Evolutionary conservation across 2,329 filamentous ascomycete genomes (phyloP).

Genomic region (Sphaerulina populicola): DNA sequence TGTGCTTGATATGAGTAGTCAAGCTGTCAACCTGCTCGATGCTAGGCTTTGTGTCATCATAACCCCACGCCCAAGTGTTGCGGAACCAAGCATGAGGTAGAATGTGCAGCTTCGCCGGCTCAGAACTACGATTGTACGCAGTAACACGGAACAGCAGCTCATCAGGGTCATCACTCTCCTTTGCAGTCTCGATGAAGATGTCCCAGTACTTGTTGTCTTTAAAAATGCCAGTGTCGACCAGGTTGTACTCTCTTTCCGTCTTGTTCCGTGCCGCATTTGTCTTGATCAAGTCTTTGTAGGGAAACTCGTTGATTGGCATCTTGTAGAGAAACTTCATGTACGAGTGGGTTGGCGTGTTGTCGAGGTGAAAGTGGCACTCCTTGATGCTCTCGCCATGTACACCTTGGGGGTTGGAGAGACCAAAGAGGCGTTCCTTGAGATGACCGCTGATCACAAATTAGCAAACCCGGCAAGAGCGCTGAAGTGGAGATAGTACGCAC

Average conservation of each 20-base stretch:
- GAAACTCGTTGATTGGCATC: slow-evolving; percentile 84
- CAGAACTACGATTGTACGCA: slow-evolving; percentile 88
- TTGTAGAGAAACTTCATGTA: slow-evolving; percentile 99
- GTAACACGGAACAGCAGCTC: slow-evolving; percentile 90
- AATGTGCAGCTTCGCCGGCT: slow-evolving; percentile 85
- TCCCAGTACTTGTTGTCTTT: slow-evolving; percentile 91
- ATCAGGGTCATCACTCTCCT: slow-evolving; percentile 84
- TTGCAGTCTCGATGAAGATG: slow-evolving; percentile 92
- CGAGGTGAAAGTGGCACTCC: slow-evolving; percentile 90
- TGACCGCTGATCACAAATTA: slow-evolving; percentile 59
- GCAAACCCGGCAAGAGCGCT: slow-evolving; percentile 15
- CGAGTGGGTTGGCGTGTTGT: slow-evolving; percentile 88
- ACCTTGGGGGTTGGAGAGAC: slow-evolving; percentile 89
- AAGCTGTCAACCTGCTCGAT: slow-evolving; percentile 59
- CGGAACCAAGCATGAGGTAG: slow-evolving; percentile 93
- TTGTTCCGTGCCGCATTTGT: slow-evolving; percentile 73
- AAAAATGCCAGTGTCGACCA: slow-evolving; percentile 81
- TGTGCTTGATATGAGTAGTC: slow-evolving; percentile 67
- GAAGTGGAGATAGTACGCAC: slow-evolving; percentile 43
- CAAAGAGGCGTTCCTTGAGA: slow-evolving; percentile 90
- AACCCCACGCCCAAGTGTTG: slow-evolving; percentile 94
- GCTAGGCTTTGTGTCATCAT: slow-evolving; percentile 75
- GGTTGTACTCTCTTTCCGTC: slow-evolving; percentile 79
- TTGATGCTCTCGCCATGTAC: slow-evolving; percentile 97
- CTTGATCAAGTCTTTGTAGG: slow-evolving; percentile 77